Evolutionary conservation across 768 basidiomycete genomes (phyloP), one percentile per base, ranked within the genome.

Genomic region (Boletales sp.): DNA sequence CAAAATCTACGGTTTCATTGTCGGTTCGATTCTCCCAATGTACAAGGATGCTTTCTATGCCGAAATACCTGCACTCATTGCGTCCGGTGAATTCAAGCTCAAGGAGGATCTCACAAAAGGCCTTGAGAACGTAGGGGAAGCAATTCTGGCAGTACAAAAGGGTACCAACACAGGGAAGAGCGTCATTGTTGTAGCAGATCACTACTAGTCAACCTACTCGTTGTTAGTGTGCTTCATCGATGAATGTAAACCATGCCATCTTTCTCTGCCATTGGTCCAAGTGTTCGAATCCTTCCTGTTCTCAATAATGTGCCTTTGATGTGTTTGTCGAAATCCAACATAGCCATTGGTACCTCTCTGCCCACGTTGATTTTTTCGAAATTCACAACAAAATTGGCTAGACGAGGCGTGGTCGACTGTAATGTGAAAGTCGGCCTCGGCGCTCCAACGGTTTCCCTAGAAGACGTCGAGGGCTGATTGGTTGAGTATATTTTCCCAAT

Each of bases 1-100:
- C 21, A 21, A 21, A 21, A 21, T 21, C 4, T 21, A 21, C 21
- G 21, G 81, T 5, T 79, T 86, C 52, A 73, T 84, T 34, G 60
- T 71, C 18, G 51, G 67, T 53, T 19, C 14, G 21, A 40, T 40
- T 21, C 21, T 21, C 21, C 21, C 21, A 21, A 21, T 21, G 21
- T 21, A 21, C 21, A 21, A 21, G 21, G 21, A 21, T 21, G 21
- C 21, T 21, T 21, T 21, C 21, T 21, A 21, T 21, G 21, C 21
- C 21, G 21, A 21, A 21, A 21, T 21, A 5, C 74, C 78, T 5
- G 58, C 61, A 5, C 63, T 67, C 38, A 55, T 82, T 30, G 74
- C 70, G 4, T 68, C 60, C 4, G 79, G 80, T 4, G 71, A 79
- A 57, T 51, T 81, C 43, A 77, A 76, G 59, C 70, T 74, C 41